These are phyloP conservation scores for Leccinum ochraceum DNA, from an alignment of 768 basidiomycete species.

Conservation along the genomic window DNA sequence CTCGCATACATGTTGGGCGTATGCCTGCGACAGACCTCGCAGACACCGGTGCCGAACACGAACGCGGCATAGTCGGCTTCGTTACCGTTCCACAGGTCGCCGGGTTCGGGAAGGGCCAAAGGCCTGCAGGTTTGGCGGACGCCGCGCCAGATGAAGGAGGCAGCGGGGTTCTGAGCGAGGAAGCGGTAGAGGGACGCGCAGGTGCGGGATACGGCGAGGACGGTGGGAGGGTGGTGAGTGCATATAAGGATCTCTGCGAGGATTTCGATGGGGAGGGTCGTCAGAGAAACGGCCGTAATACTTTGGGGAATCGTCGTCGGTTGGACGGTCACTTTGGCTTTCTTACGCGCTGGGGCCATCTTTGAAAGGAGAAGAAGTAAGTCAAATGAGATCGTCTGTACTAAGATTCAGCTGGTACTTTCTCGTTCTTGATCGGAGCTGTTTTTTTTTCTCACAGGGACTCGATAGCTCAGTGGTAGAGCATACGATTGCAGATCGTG, in stretches of 20 bases:
- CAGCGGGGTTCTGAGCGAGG: slow-evolving; percentile 44
- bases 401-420: no score
- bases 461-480: slow-evolving; percentile 52
- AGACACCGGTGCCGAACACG: slow-evolving; percentile 57
- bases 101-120: slow-evolving; percentile 43
- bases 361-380: no score
- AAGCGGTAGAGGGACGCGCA: slow-evolving; percentile 54
- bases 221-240: slow-evolving; percentile 52
- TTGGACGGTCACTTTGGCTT: slow-evolving; percentile 7
- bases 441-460: no score
- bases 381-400: no score
- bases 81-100: slow-evolving; percentile 37
- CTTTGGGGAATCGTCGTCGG: not conserved
- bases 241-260: slow-evolving; percentile 60
- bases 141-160: slow-evolving; percentile 59
- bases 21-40: slow-evolving; percentile 51
- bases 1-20: slow-evolving; percentile 45
- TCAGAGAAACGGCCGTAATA: slow-evolving; percentile 5
- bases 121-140: slow-evolving; percentile 43
- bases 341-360: slow-evolving; percentile 5
- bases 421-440: no score
- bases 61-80: slow-evolving; percentile 67
- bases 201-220: slow-evolving; percentile 60
- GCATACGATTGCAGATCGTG: slow-evolving; percentile 63
- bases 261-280: slow-evolving; percentile 58